Base-by-base conservation (phyloP, 1,284 basidiomycete genomes). In the Schizophyllum commune region DNA sequence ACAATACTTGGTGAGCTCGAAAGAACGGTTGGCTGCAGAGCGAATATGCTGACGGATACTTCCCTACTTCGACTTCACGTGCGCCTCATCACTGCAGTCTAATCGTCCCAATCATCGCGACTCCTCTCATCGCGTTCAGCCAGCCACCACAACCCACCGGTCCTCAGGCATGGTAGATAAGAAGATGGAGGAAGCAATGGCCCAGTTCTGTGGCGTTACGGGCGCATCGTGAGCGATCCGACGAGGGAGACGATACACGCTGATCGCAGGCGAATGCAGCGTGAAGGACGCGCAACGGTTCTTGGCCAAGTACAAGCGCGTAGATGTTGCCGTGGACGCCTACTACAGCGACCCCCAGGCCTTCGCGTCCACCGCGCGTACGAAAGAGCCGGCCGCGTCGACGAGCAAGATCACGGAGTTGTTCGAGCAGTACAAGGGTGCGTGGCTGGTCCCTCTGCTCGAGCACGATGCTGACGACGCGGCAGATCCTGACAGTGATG, bases 341-440 rank as follows among this genome's bases (percentile, higher is more conserved):
- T 94, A 80, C 72, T 93, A 83, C 74, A 83, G 77, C 65, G 80
- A 88, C 58, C 74, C 77, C 19, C 66, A 65, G 52, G 69, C 74
- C 20, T 71, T 75, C 54, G 65, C 68, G 2, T 52, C 62, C 56
- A 57, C 72, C 13, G 54, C 69, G 58, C 59, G 68, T 62, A 71
- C 67, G 62, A 68, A 70, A 59, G 70, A 70, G 65, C 32, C 66
- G 58, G 70, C 70, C 1, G 77, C 79, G 22, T 85, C 84, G 2
- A 80, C 81, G 51, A 80, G 75, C 72, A 84, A 84, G 68, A 74
- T 96, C 32, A 80, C 74, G 56, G 69, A 77, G 13, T 70, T 94
- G 5, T 96, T 94, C 68, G 86, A 93, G 61, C 78, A 79, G 62
- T 96, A 93, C 74, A 91, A 89, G 76, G 91, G 91, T 91, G 61